Evolutionary conservation across 441 rosid genomes (phyloP), one percentile per base, ranked within the genome.

Genomic region (Brassica hybrid): DNA sequence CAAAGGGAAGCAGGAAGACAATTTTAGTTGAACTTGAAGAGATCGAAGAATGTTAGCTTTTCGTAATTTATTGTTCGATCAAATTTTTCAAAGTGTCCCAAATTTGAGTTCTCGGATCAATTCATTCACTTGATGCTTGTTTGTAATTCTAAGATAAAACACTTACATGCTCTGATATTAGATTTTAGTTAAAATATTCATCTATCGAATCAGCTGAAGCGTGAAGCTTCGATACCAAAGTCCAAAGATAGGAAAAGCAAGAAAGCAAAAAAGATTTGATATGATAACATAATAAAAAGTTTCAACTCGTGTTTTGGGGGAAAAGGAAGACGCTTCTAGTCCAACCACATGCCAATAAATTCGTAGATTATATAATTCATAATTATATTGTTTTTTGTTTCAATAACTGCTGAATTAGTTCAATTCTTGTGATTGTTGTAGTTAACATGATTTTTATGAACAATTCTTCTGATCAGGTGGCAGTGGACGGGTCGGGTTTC

Each of bases 1-100:
- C 21, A 0, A 30, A 60, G 25, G 62, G 14, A 50, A 62, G 64
- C 64, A 50, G 48, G 3, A 62, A 54, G 64, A 21, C 7, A 69
- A 54, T 23, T 68, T 21, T 61, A 61, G 69, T 48, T 68, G 25
- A 13, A 67, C 21, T 67, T 67, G 60, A 58, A 58, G 60, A 67
- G 72, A 17, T 66, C 59, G 19, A 41, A 36, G n/a, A 54, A 66
- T 12, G 48, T 59, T 45, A 59, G 52, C 11, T 43, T 43, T 67
- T 17, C 2, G 18, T 36, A 25, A 6, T 34, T n/a, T 23, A 48
- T 48, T 6, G 41, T 50, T 43, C 30, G 30, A 27, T 27, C 30
- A 27, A 27, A 27, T 3, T 27, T 5, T 27, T 27, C 5, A 27
- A 21, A 27, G 30, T 27, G 6, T 27, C 30, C 6, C 30, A 27